These are phyloP conservation scores for Brassica hybrid DNA, from an alignment of 441 rosid genomes.

Conservation along the genomic window DNA sequence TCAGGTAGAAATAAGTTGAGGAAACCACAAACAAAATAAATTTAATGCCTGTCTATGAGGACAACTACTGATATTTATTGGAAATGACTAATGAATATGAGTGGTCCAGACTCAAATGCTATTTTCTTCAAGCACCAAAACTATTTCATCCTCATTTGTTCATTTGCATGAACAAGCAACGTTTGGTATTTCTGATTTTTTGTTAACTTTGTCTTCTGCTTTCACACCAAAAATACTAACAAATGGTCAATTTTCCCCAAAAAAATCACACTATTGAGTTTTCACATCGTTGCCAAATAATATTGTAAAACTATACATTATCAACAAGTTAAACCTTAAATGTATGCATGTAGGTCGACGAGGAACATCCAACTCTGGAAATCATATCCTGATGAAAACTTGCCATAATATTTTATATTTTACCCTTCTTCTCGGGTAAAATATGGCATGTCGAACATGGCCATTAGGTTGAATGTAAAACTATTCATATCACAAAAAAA, in stretches of 20 bases:
- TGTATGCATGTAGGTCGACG: not conserved
- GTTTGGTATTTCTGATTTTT: slow-evolving; percentile 23
- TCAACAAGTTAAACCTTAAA: not conserved
- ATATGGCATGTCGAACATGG: not conserved
- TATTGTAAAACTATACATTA: slow-evolving; percentile 7
- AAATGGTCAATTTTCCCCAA: not conserved
- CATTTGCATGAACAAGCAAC: slow-evolving; percentile 32
- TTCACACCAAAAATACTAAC: slow-evolving; percentile 22
- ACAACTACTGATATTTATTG: slow-evolving; percentile 38
- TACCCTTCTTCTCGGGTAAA: not conserved
- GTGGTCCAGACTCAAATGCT: slow-evolving; percentile 43
- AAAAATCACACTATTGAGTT: slow-evolving; percentile 5
- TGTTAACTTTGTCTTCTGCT: slow-evolving; percentile 31
- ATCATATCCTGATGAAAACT: not conserved
- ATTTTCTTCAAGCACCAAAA: slow-evolving; percentile 13
- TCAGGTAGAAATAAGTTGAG: slow-evolving; percentile 11
- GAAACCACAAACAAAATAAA: slow-evolving; percentile 28
- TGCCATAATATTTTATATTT: not conserved
- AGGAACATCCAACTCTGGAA: not conserved
- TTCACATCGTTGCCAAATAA: slow-evolving; percentile 33
- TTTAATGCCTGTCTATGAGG: slow-evolving; percentile 35
- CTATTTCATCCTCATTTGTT: slow-evolving; percentile 30
- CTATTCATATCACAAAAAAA: not conserved
- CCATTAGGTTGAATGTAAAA: slow-evolving; percentile 8
- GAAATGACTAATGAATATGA: slow-evolving; percentile 41